Percentiles rank a stretch among this genome's conserved stretches.
These are phyloP conservation scores for Pichia nakasei DNA, from an alignment of 805 yeast genomes.

Conservation along the genomic window DNA sequence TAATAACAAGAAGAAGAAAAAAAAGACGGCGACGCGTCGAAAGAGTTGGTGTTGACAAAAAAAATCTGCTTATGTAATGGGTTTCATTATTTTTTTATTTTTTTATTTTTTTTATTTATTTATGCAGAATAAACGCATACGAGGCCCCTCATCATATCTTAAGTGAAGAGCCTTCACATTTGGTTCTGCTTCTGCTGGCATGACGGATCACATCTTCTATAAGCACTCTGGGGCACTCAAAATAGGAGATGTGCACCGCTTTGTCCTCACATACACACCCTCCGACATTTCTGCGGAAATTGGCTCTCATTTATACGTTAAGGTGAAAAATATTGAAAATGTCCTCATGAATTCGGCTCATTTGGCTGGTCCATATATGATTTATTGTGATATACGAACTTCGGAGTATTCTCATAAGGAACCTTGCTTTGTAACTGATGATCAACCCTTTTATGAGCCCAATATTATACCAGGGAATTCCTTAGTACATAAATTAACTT, in stretches of 20 bases:
- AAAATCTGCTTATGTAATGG: no score
- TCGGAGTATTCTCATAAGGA: slow-evolving; percentile 48
- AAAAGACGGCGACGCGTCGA: no score
- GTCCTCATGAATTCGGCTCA: slow-evolving; percentile 73
- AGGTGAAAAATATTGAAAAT: slow-evolving; percentile 63
- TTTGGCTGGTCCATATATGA: slow-evolving; percentile 78
- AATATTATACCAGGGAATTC: slow-evolving; percentile 63
- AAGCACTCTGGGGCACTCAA: slow-evolving; percentile 32
- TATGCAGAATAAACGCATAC: no score
- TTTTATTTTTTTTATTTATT: no score
- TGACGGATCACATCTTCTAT: slow-evolving; percentile 11
- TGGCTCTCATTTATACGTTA: slow-evolving; percentile 35
- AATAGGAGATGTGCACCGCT: slow-evolving; percentile 54
- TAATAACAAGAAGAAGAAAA: no score
- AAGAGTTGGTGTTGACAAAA: no score
- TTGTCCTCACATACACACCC: slow-evolving; percentile 37
- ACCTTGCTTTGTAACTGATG: slow-evolving; percentile 57
- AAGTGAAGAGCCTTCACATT: no score
- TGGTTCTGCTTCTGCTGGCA: background rate
- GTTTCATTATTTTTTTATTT: no score
- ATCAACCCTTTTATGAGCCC: slow-evolving; percentile 69
- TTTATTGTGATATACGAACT: slow-evolving; percentile 77
- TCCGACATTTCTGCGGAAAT: slow-evolving; percentile 2
- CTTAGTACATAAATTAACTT: slow-evolving; percentile 48
- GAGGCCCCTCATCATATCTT: no score